A percentile compares a stretch with the other conserved stretches of the same genome.
These are phyloP conservation scores for Tephrocybe sp. DNA, from an alignment of 768 basidiomycete genomes.

Conservation along the genomic window DNA sequence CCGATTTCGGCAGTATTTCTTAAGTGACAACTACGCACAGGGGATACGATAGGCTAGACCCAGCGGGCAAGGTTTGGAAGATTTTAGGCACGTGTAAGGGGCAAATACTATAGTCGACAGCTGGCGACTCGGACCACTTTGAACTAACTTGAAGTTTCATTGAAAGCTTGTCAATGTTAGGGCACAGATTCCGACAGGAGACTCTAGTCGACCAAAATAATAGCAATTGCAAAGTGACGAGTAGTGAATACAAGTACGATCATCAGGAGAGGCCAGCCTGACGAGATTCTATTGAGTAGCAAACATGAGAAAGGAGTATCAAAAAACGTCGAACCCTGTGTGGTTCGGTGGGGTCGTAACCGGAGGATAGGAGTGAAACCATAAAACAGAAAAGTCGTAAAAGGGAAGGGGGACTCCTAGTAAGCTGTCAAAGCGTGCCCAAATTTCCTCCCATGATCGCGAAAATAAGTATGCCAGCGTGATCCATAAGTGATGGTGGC, in stretches of 20 bases:
- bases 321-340: conserved; percentile 6
- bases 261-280: background rate
- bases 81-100: too few relatives aligned
- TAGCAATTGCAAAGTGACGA: background rate
- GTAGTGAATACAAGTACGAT: conserved; percentile 1
- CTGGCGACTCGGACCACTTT: too few relatives aligned
- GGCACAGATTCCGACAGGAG: too few relatives aligned
- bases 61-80: too few relatives aligned
- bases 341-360: conserved; percentile 5
- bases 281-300: conserved; percentile 3
- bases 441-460: conserved; percentile 4
- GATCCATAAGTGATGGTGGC: background rate
- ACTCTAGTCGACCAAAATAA: background rate
- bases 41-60: too few relatives aligned
- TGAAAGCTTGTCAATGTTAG: too few relatives aligned
- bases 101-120: too few relatives aligned
- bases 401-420: conserved; percentile 4
- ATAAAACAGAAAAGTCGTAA: conserved; percentile 3
- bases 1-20: too few relatives aligned
- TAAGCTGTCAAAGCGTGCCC: conserved; percentile 12
- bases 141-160: too few relatives aligned
- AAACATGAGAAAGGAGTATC: background rate
- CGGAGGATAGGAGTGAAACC: background rate
- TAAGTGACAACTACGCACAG: too few relatives aligned
- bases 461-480: background rate